These are phyloP conservation scores for Neurospora sp. DNA, from an alignment of 495 filamentous ascomycete genomes.

Conservation along the genomic window DNA sequence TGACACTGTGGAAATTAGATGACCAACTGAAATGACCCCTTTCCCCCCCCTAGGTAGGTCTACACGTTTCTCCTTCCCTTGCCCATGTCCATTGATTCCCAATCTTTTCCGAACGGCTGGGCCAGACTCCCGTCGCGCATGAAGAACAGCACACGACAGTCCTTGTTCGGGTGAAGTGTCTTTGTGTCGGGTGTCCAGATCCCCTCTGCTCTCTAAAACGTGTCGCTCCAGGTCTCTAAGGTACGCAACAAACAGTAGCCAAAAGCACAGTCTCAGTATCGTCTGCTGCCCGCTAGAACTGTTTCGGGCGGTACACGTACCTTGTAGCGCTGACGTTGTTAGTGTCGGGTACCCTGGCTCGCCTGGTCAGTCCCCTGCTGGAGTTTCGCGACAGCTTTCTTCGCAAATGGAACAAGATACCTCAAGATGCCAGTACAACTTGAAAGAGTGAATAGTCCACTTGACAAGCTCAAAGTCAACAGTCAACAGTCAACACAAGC, in stretches of 20 bases:
- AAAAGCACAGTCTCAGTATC: no score
- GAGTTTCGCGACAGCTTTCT: neutral
- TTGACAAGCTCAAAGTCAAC: no score
- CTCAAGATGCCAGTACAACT: neutral
- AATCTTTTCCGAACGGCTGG: neutral
- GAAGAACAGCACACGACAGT: neutral
- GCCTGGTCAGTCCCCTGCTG: neutral
- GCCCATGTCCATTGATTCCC: neutral
- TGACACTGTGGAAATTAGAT: neutral
- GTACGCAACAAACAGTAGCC: no score
- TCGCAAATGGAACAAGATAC: neutral
- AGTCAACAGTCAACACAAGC: no score
- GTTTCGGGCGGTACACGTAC: neutral
- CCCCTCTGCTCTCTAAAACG: neutral
- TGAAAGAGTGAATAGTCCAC: no score
- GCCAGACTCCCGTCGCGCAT: neutral
- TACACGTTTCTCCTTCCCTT: neutral
- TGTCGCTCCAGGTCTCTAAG: neutral
- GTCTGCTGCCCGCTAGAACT: neutral
- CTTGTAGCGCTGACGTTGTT: neutral
- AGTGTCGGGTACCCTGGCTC: neutral
- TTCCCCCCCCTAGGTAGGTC: neutral
- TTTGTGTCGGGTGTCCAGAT: neutral
- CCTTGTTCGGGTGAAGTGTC: neutral
- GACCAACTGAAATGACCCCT: neutral